Conservation (phyloP, 1,284 basidiomycete species). For the Boletus smithii region DNA sequence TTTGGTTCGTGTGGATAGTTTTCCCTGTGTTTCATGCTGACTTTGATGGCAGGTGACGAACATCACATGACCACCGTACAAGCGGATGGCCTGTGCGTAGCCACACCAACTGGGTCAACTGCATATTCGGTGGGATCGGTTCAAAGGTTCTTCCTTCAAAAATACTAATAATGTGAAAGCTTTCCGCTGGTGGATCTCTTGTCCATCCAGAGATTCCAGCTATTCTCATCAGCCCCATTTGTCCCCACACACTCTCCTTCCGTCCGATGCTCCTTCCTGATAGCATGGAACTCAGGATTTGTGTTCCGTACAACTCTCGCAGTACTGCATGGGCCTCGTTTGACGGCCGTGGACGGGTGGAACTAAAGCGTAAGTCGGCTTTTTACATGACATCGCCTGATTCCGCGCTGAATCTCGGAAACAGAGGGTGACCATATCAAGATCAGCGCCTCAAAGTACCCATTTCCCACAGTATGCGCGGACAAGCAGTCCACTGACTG, state of each 20-base stretch:
- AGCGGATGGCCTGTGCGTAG: slow-evolving; percentile 94
- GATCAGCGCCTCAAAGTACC: slow-evolving; percentile 95
- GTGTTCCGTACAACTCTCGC: slow-evolving; percentile 96
- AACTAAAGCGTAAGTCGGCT: slow-evolving; percentile 79
- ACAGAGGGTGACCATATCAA: slow-evolving; percentile 99
- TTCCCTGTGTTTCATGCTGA: slow-evolving; percentile 4
- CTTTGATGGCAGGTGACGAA: slow-evolving; percentile 76
- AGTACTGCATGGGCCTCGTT: slow-evolving; percentile 99
- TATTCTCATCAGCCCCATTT: slow-evolving; percentile 95
- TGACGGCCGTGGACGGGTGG: slow-evolving; percentile 94
- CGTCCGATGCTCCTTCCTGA: slow-evolving; percentile 98
- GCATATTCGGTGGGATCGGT: slow-evolving; percentile 80
- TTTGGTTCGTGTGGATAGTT: slow-evolving; percentile 66
- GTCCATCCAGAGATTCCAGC: slow-evolving; percentile 98
- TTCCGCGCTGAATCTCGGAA: slow-evolving; percentile 13
- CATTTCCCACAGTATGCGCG: slow-evolving; percentile 97
- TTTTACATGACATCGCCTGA: slow-evolving; percentile 3
- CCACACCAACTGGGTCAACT: slow-evolving; percentile 97
- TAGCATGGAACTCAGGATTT: slow-evolving; percentile 97
- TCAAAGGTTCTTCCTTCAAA: neutral
- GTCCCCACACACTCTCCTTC: slow-evolving; percentile 98
- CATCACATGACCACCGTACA: slow-evolving; percentile 99
- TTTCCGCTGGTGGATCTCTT: slow-evolving; percentile 96
- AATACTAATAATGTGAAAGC: slow-evolving; percentile 41
- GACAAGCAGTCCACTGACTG: slow-evolving; percentile 98